Percentiles rank a stretch among this genome's conserved stretches.
phyloP scores from a whole-genome alignment of 495 filamentous ascomycete genomes.

The Penicillium verhagenii region DNA sequence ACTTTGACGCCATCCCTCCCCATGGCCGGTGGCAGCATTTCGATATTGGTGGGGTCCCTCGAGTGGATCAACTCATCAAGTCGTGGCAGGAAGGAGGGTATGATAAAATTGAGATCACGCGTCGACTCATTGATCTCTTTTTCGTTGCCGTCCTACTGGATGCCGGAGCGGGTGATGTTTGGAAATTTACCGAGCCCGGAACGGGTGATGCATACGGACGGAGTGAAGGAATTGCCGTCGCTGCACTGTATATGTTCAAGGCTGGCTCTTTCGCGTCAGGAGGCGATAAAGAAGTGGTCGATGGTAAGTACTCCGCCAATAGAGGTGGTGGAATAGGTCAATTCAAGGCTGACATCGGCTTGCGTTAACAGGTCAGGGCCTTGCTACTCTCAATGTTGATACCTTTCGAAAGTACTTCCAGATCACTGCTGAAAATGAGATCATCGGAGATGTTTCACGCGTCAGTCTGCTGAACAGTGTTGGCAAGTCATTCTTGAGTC shows the following conservation, averaged over 20 bases:
- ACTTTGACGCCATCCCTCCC: conserved; percentile 66
- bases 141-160: conserved; percentile 88
- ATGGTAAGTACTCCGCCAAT: conserved; percentile 23
- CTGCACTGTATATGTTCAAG: conserved; percentile 59
- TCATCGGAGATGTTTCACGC: conserved; percentile 50
- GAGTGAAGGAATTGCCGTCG: conserved; percentile 61
- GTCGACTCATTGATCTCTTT: conserved; percentile 80
- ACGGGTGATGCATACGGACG: conserved; percentile 46
- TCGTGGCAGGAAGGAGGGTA: conserved; percentile 59
- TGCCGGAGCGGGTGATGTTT: conserved; percentile 78
- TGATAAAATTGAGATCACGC: conserved; percentile 70
- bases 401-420: conserved; percentile 29
- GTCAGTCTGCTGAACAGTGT: conserved; percentile 48
- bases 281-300: conserved; percentile 21
- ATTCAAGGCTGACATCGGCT: neutral
- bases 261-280: conserved; percentile 42
- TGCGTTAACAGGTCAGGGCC: neutral
- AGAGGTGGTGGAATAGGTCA: neutral
- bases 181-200: conserved; percentile 57
- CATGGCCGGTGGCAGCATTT: conserved; percentile 93
- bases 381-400: conserved; percentile 3
- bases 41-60: conserved; percentile 73
- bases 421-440: conserved; percentile 47
- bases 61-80: conserved; percentile 68
- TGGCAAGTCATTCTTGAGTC: conserved; percentile 43